These are phyloP conservation scores for Phyllosticta citrichinensis DNA, from an alignment of 2,329 filamentous ascomycete genomes.

Conservation along the genomic window DNA sequence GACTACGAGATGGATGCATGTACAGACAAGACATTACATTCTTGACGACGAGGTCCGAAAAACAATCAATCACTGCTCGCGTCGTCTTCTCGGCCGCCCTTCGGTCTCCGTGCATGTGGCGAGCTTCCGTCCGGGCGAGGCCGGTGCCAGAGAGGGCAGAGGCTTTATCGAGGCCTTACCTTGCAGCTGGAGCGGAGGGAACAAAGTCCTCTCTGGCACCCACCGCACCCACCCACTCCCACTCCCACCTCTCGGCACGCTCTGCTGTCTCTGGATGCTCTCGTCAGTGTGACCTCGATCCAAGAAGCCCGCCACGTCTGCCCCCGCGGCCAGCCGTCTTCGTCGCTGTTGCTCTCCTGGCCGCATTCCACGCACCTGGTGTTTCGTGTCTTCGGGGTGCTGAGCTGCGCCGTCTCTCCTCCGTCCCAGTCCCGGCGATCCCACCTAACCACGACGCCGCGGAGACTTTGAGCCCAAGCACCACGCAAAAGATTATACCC, in stretches of 20 bases:
- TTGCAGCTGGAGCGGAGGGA: neutral
- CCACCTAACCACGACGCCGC: neutral
- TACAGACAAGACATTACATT: too few relatives aligned
- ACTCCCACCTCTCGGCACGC: neutral
- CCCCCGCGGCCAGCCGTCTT: constrained; percentile 4
- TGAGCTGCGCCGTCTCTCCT: neutral
- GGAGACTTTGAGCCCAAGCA: neutral
- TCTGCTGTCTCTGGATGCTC: neutral
- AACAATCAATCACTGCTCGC: neutral
- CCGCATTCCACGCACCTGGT: constrained; percentile 9
- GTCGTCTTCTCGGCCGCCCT: neutral
- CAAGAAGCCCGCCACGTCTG: neutral
- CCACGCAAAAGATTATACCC: neutral
- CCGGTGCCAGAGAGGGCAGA: neutral
- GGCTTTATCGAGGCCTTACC: neutral
- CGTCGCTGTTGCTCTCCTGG: constrained; percentile 1
- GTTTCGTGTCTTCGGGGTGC: neutral
- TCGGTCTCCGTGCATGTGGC: neutral
- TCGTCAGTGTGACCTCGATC: neutral
- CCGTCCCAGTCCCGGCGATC: neutral
- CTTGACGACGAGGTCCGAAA: too few relatives aligned
- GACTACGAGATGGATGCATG: too few relatives aligned
- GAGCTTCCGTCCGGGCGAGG: neutral
- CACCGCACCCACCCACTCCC: neutral
- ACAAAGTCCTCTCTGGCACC: neutral